phyloP scores from a whole-genome alignment of 495 filamentous ascomycete genomes.

The Aspergillus cavernicola region DNA sequence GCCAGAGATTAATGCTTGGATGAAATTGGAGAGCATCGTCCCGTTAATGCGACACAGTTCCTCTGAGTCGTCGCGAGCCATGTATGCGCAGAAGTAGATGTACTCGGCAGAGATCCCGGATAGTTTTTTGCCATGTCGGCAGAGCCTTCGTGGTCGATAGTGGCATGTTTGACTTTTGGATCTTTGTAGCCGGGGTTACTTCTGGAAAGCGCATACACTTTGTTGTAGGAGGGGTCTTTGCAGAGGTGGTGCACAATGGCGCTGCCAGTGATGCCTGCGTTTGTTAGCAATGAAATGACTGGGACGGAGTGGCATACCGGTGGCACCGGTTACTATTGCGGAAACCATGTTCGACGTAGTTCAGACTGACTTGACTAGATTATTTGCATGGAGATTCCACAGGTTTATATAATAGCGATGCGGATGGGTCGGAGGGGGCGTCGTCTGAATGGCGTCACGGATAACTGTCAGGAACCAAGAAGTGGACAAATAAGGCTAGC shows the following conservation, averaged over 20 bases:
- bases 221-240: constrained; percentile 38
- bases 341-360: constrained; percentile 24
- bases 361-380: too few species aligned
- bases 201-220: constrained; percentile 43
- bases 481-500: too few species aligned
- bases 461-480: too few species aligned
- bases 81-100: constrained; percentile 48
- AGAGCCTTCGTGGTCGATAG: constrained; percentile 39
- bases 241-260: constrained; percentile 42
- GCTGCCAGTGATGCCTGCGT: constrained; percentile 41
- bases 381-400: too few species aligned
- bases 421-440: too few species aligned
- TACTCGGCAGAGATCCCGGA: constrained; percentile 40
- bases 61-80: constrained; percentile 39
- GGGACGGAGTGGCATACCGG: constrained; percentile 20
- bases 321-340: constrained; percentile 41
- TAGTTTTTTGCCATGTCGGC: constrained; percentile 42
- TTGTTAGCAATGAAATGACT: neutral
- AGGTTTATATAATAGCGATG: too few species aligned
- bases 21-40: constrained; percentile 49
- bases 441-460: too few species aligned
- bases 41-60: constrained; percentile 42
- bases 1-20: constrained; percentile 44
- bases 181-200: constrained; percentile 36
- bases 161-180: constrained; percentile 41